Base-by-base conservation (phyloP, 2,329 filamentous ascomycete genomes). In the Exserohilum turcica region DNA sequence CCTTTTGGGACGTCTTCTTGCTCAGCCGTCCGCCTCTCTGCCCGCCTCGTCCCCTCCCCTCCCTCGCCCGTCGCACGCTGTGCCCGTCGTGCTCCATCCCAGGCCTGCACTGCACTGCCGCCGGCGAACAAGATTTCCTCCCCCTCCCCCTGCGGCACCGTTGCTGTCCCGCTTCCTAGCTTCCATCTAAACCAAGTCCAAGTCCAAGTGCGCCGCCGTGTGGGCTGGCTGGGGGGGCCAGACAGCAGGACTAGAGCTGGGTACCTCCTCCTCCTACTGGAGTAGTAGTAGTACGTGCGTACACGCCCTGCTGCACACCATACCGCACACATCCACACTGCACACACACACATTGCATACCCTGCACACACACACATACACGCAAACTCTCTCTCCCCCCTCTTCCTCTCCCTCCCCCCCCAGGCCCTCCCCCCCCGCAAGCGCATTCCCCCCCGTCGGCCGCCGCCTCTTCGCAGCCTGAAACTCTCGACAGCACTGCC, bases 131-230 rank as follows among this genome's bases (percentile, higher is more conserved):
- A 24, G 21, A 24, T 24, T 24, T 24, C 4, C 7, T 24, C 21
- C 28, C 19, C 15, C 35, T 7, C 28, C 19, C 15, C 35, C 44
- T 28, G 50, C 50, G 32, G 50, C 50, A 40, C 44, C 45, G 50
- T 42, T 43, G 38, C 35, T 49, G 47, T 53, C 44, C 50, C 50
- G 50, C 37, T 43, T 43, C 38, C 50, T 53, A 53, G 50, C 50
- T 43, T 43, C 44, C 39, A 50, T 50, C 38, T 36, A 33, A 19
- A 37, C 47, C 38, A 39, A 50, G 39, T 44, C 47, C 38, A 39
- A 50, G 39, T 44, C 44, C 31, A 44, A 42, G 43, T 44, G 47
- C 27, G 31, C 47, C 16, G 47, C 12, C 21, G 21, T 24, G 39
- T 50, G 45, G 36, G 45, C 35, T 48, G 38, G 45, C 33, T 35